phyloP scores from a whole-genome alignment of 768 basidiomycete genomes.

The Leucocoprinus sp. region DNA sequence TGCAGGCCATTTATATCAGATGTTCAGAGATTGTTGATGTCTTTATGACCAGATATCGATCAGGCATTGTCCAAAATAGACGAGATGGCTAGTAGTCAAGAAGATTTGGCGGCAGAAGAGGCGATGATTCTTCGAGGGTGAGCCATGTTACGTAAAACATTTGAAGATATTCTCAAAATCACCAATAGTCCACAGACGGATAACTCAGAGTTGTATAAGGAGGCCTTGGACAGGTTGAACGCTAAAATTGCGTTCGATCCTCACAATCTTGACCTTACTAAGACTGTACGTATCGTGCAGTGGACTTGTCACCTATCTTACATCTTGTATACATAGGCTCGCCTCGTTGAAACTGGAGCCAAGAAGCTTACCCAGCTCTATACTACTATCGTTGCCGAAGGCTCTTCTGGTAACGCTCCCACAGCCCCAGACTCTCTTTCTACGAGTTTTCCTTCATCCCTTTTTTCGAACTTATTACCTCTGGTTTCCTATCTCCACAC shows the following conservation, averaged over 20 bases:
- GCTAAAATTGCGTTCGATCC: constrained; percentile 73
- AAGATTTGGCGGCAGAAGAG: constrained; percentile 72
- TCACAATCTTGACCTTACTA: constrained; percentile 42
- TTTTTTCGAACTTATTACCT: constrained; percentile 48
- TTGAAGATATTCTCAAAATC: not conserved
- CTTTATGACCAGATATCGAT: constrained; percentile 59
- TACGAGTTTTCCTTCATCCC: constrained; percentile 44
- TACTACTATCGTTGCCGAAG: constrained; percentile 85
- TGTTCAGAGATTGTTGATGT: not conserved
- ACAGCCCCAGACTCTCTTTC: constrained; percentile 4
- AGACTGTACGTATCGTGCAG: constrained; percentile 35
- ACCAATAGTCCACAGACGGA: constrained; percentile 56
- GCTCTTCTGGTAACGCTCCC: constrained; percentile 67
- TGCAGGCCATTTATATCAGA: constrained; percentile 19
- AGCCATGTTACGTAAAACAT: constrained; percentile 15
- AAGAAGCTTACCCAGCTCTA: constrained; percentile 78
- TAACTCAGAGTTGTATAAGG: constrained; percentile 57
- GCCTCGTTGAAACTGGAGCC: constrained; percentile 72
- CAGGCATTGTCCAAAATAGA: constrained; percentile 71
- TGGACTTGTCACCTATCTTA: not conserved
- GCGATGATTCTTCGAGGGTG: constrained; percentile 73
- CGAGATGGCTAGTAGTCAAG: constrained; percentile 66
- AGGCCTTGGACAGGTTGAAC: constrained; percentile 70
- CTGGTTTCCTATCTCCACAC: constrained; percentile 64
- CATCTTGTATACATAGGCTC: constrained; percentile 31